Evolutionary conservation across 78 protist species (phyloP), one percentile per base, ranked within the genome.

Genomic region (Trichosphaerium sp.): DNA sequence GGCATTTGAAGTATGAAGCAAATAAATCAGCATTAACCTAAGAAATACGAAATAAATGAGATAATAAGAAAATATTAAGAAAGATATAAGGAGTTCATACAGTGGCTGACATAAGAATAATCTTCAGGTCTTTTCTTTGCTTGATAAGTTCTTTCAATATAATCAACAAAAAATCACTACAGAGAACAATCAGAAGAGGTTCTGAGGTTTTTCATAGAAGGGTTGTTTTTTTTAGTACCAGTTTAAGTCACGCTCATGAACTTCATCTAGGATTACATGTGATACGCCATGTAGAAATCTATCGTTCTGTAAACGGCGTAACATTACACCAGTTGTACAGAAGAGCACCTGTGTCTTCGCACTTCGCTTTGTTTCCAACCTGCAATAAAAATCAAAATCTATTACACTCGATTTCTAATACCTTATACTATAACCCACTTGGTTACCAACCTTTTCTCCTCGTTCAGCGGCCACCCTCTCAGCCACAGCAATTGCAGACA

Each of bases 401-500:
- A n/a, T n/a, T n/a, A n/a, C n/a, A n/a, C n/a, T n/a, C n/a, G n/a
- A n/a, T n/a, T n/a, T n/a, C n/a, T n/a, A n/a, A n/a, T n/a, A n/a
- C n/a, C 92, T 32, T 38, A 92, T 73, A 25, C 58, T 73, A 32
- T 89, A 92, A n/a, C 97, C 94, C 1, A 88, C 88, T 4, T 43
- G 28, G 3, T 18, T 1, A 8, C 90, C 90, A 43, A 80, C 4
- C 2, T 29, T 28, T 11, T 61, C 49, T 8, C 71, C 65, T 40
- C 93, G 62, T 78, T 93, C 95, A 7, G 28, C 49, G 5, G 94
- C 82, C 8, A 93, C 95, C 21, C 95, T 69, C 63, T 65, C 69
- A 6, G 97, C 92, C 0, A 93, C 81, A 21, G 86, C 49, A 28
- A 83, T 63, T 0, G 96, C 94, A 4, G 95, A 74, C 12, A 94